phyloP scores from a whole-genome alignment of 2,329 filamentous ascomycete genomes.

The Alternaria angustiovoidea region DNA sequence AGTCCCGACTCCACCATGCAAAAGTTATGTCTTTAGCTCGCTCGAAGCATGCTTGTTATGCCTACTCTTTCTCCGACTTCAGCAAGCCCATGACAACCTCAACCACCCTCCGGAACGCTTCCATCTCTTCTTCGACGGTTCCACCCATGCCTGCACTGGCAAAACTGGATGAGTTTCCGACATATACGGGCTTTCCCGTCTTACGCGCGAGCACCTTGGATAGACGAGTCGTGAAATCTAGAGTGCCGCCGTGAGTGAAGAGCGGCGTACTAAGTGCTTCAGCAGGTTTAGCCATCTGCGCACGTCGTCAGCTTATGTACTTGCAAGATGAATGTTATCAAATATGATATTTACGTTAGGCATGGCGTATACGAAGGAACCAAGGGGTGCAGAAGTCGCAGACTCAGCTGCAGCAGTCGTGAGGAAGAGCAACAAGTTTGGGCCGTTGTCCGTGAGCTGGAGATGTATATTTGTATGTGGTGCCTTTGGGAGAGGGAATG shows the following conservation, averaged over 20 bases:
- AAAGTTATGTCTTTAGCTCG: neutral
- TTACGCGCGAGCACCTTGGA: constrained; percentile 83
- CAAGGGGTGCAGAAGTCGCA: constrained; percentile 61
- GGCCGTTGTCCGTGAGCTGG: constrained; percentile 63
- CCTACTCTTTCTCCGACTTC: constrained; percentile 17
- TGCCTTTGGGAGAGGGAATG: constrained; percentile 65
- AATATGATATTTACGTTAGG: constrained; percentile 72
- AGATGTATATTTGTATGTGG: constrained; percentile 66
- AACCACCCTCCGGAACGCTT: constrained; percentile 78
- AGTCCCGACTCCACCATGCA: neutral
- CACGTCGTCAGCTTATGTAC: constrained; percentile 15
- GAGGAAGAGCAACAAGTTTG: constrained; percentile 65
- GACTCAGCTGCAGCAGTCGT: constrained; percentile 59
- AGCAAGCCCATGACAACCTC: constrained; percentile 70
- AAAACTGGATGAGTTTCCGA: constrained; percentile 86
- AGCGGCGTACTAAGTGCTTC: constrained; percentile 80
- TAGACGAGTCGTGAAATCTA: constrained; percentile 87
- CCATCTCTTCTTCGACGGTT: constrained; percentile 92
- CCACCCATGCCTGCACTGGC: constrained; percentile 76
- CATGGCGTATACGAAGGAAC: constrained; percentile 92
- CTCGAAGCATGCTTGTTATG: neutral
- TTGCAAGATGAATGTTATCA: neutral
- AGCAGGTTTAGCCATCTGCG: constrained; percentile 51
- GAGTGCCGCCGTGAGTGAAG: constrained; percentile 75
- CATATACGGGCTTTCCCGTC: constrained; percentile 79